Evolutionary conservation across 768 basidiomycete species (phyloP), one percentile per base, ranked within the genome.

Genomic region (Rhodotorula toruloides): DNA sequence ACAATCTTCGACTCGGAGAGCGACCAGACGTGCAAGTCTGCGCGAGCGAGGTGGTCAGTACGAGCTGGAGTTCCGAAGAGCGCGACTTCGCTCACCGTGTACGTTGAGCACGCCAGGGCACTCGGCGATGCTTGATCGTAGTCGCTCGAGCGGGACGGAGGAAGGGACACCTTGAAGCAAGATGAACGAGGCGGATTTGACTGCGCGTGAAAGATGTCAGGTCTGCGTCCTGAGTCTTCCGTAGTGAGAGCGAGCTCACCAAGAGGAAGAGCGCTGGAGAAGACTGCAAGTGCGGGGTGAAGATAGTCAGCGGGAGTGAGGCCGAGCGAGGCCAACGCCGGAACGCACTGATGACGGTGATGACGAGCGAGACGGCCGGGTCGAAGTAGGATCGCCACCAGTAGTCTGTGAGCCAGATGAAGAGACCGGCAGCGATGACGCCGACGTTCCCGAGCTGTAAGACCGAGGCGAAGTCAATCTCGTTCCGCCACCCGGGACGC

Each of bases 1-100:
- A 99, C 88, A 60, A 92, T 85, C 76, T 96, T 97, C 62, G 84
- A 85, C 79, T 99, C 96, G 16, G 91, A 93, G 54, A 99, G 83
- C 74, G 94, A 91, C 96, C 96, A 99, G 58, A 98, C 85, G 78
- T 99, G 96, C 34, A 99, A 82, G 76, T 97, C 91, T 54, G 53
- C 27, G 48, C 31, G 21, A 25, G 17, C 27, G 27, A 32, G 32
- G 11, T n/a, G 29, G 19, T 32, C 29, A 27, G 39, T 37, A 16
- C n/a, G n/a, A n/a, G n/a, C 25, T 8, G 37, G 3, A 29, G 14
- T 16, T 32, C 27, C 9, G 11, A 32, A 22, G 13, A 31, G 32
- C 27, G n/a, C 6, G 6, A 25, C 14, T 2, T 78, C 25, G 39
- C 21, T 11, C 13, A 54, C 53, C 53, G 74, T 98, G 96, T 36